Conservation (phyloP, 2,329 filamentous ascomycete species). For the Cyclaneusma minus region DNA sequence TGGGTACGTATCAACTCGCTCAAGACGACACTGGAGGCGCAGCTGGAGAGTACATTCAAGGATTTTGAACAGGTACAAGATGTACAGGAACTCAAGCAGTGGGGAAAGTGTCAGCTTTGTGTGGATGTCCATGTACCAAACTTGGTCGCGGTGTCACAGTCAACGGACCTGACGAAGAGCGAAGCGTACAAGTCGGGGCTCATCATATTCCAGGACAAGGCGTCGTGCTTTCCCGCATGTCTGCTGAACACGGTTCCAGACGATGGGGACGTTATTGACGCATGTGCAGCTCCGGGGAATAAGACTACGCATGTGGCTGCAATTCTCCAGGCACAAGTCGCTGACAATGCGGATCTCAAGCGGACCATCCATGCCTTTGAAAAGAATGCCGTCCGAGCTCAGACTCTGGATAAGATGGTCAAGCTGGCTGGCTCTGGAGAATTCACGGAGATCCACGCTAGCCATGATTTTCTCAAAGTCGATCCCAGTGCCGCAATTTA, state of each 20-base stretch:
- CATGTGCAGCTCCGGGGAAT: conserved; percentile 88
- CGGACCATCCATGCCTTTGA: conserved; percentile 63
- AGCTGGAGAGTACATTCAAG: conserved; percentile 61
- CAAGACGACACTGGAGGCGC: conserved; percentile 51
- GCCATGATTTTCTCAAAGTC: conserved; percentile 69
- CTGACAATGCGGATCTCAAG: conserved; percentile 17
- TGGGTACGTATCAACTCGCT: conserved; percentile 85
- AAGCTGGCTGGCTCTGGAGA: conserved; percentile 53
- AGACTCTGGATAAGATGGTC: conserved; percentile 75
- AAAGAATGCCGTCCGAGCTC: conserved; percentile 54
- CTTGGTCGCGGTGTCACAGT: conserved; percentile 62
- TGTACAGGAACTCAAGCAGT: conserved; percentile 38
- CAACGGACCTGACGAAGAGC: conserved; percentile 56
- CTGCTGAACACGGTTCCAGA: conserved; percentile 53
- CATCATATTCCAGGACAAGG: conserved; percentile 90
- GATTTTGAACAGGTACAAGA: conserved; percentile 39
- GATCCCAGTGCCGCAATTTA: conserved; percentile 49
- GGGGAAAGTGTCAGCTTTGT: conserved; percentile 36
- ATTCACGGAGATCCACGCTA: conserved; percentile 51
- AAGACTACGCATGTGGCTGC: conserved; percentile 91
- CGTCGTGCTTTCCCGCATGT: conserved; percentile 91
- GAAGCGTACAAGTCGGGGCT: conserved; percentile 59
- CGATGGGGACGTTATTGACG: conserved; percentile 73
- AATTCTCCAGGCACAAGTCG: conserved; percentile 32
- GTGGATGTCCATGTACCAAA: conserved; percentile 75